Conservation (phyloP, 495 filamentous ascomycete species). For the Talaromyces proteolyticus region DNA sequence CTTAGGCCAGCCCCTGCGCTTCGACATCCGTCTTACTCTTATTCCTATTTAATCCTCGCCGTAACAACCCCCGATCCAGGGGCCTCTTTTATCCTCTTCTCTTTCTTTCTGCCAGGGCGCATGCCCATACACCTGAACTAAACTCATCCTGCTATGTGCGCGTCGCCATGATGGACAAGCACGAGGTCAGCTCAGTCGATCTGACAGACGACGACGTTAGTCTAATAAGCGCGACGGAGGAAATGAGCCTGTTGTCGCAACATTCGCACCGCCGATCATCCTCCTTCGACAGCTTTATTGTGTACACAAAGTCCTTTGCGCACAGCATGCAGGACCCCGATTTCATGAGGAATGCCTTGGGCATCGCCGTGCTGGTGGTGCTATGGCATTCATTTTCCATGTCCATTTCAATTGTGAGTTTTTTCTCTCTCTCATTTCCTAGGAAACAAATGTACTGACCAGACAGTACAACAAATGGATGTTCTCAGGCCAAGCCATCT, state of each 20-base stretch:
- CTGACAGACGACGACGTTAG: not conserved
- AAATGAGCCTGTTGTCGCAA: not conserved
- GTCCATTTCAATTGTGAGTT: constrained; percentile 68
- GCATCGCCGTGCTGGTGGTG: constrained; percentile 66
- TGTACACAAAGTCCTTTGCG: not conserved
- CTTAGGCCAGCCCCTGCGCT: no score
- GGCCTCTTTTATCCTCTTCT: no score
- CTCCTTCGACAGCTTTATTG: not conserved
- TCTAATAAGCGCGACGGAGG: not conserved
- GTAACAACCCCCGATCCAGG: no score
- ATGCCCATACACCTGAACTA: no score
- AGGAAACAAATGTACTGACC: not conserved
- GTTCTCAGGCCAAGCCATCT: constrained; percentile 62
- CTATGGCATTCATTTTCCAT: constrained; percentile 82
- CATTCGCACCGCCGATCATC: not conserved
- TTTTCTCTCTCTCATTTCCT: not conserved
- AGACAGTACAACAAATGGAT: constrained; percentile 90
- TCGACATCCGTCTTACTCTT: no score
- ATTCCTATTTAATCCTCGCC: no score
- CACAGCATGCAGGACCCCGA: constrained; percentile 39
- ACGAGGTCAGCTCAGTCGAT: not conserved
- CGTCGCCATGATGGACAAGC: not conserved
- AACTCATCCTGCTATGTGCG: no score
- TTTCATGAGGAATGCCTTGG: constrained; percentile 51
- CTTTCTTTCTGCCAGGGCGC: no score